Evolutionary conservation across 2,329 filamentous ascomycete genomes (phyloP).

Genomic region (Herpotrichia juniperi): DNA sequence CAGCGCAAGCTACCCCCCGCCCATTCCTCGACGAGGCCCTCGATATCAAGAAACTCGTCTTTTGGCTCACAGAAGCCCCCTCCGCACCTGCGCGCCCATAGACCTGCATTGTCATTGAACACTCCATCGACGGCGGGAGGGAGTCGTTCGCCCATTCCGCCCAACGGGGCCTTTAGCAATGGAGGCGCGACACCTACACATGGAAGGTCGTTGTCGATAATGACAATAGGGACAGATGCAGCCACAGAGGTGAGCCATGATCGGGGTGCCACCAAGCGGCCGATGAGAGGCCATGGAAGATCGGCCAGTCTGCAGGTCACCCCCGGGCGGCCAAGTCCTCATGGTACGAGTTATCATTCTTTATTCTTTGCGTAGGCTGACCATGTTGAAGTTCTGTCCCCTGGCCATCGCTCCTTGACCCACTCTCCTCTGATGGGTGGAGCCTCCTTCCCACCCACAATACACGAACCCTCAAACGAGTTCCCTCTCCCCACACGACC

Average conservation of each 20-base stretch:
- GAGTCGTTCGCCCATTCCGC: constrained; percentile 28
- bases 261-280: constrained; percentile 47
- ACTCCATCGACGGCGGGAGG: constrained; percentile 43
- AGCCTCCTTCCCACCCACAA: constrained; percentile 43
- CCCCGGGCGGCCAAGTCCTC: constrained; percentile 50
- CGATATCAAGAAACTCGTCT: constrained; percentile 45
- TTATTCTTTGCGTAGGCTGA: constrained; percentile 20
- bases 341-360: constrained; percentile 25
- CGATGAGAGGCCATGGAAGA: constrained; percentile 71
- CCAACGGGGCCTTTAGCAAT: constrained; percentile 29
- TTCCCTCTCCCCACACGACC: constrained; percentile 38
- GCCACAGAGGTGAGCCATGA: constrained; percentile 38
- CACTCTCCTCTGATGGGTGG: constrained; percentile 51
- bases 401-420: constrained; percentile 37
- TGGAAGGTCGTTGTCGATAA: constrained; percentile 56
- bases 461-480: constrained; percentile 30
- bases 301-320: constrained; percentile 83
- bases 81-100: constrained; percentile 62
- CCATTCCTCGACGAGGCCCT: constrained; percentile 42
- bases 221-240: constrained; percentile 54
- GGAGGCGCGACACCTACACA: constrained; percentile 35
- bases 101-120: constrained; percentile 69
- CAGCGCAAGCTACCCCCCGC: constrained; percentile 47
- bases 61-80: constrained; percentile 37
- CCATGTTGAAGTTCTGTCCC: constrained; percentile 31